These are phyloP conservation scores for Gracilariopsis chorda DNA, from an alignment of 23 red algal species.

Conservation along the genomic window DNA sequence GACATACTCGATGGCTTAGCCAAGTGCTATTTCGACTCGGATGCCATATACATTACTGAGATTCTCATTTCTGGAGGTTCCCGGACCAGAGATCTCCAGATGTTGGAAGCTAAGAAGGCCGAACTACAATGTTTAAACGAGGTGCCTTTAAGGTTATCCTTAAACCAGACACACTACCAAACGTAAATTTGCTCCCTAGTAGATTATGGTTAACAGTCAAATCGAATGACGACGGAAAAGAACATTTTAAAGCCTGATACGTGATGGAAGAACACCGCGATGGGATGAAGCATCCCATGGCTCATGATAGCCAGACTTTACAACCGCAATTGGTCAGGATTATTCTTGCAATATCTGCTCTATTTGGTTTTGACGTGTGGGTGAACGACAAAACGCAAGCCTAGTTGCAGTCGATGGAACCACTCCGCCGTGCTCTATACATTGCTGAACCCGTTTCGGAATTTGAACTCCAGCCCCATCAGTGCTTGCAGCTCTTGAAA, in stretches of 20 bases:
- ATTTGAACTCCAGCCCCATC: not conserved
- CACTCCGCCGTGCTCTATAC: not conserved
- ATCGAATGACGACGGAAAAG: not conserved
- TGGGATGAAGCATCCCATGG: not conserved
- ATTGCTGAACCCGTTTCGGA: not conserved
- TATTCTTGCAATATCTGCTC: not conserved
- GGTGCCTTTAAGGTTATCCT: not conserved
- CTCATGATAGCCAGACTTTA: not conserved
- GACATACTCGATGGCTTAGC: not conserved
- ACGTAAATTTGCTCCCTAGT: not conserved
- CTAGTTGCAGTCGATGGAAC: not conserved
- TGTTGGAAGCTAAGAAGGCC: not conserved
- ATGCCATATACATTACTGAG: not conserved
- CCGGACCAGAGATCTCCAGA: not conserved
- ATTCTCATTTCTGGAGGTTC: not conserved
- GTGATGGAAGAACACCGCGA: not conserved
- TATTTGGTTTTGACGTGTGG: not conserved
- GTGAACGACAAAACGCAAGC: not conserved
- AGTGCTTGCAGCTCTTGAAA: not conserved
- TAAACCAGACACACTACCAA: not conserved
- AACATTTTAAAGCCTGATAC: not conserved
- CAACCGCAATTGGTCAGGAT: not conserved
- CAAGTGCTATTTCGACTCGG: not conserved
- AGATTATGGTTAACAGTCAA: not conserved
- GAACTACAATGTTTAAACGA: not conserved